Base-by-base conservation (phyloP, 352 stramenopile genomes). In the Pythium chondricola region DNA sequence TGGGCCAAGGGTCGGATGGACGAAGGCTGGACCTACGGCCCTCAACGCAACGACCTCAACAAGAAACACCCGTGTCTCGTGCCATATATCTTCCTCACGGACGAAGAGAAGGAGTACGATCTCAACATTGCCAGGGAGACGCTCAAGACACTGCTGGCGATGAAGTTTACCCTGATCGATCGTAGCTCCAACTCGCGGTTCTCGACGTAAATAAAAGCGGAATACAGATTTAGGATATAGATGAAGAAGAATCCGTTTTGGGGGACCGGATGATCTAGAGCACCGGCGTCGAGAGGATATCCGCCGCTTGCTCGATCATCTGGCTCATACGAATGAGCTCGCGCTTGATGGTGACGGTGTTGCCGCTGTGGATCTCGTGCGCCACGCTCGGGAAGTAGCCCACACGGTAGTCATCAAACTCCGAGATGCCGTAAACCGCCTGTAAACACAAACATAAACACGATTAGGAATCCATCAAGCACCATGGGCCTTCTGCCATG, bases 51-150 rank as follows among this genome's bases (percentile, higher is more conserved):
- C 39, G 83, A 94, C 48, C 49, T 67, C 35, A 41, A 65, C 29
- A 92, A 91, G 67, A 92, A 92, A 54, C 83, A 94, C 35, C 75
- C 72, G 33, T 92, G 83, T 32, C 69, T 94, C 7, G 83, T 94
- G 55, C 83, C 83, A 13, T 94, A 94, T 52, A 83, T 94, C 36
- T 94, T 92, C 55, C 61, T 94, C n/a, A 91, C 81, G 13, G 81
- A 94, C 41, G 81, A 89, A 4, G 83, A 94, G 48, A 92, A 94
- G 49, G 81, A 92, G 48, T 92, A 91, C 60, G 83, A 94, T 56
- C 63, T 92, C 33, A 94, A 92, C 50, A 94, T 89, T 46, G 83
- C 83, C 21, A 85, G 83, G 49, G 81, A 90, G 54, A 94, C 83
- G 30, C 74, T 92, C 52, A 94, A 94, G 73, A 94, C 78, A 41